Percentiles rank a stretch among this genome's conserved stretches.
Conservation (phyloP, 1,139 yeast species). For the Oligophagozyma castellii region DNA sequence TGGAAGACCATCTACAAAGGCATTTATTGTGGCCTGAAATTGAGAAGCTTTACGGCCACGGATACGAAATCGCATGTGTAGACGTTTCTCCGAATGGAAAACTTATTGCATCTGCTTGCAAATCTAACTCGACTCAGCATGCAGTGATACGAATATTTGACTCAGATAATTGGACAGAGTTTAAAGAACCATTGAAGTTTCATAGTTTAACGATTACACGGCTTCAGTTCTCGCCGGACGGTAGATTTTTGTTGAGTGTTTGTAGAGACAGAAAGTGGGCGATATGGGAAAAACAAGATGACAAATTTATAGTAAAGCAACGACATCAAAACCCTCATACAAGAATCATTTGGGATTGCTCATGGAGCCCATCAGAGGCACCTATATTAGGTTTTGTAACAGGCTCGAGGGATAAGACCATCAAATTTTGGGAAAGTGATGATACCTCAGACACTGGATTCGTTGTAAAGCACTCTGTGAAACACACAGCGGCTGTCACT, state of each 20-base stretch:
- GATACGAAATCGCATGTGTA: slow-evolving; percentile 79
- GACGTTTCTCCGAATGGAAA: slow-evolving; percentile 56
- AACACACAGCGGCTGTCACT: slow-evolving; percentile 49
- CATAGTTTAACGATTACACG: slow-evolving; percentile 83
- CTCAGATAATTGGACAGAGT: slow-evolving; percentile 47
- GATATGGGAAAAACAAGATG: slow-evolving; percentile 50
- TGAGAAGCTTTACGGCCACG: slow-evolving; percentile 93
- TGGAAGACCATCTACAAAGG: slow-evolving; percentile 82
- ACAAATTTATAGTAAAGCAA: slow-evolving; percentile 30
- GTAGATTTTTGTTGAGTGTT: slow-evolving; percentile 57
- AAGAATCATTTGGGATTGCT: slow-evolving; percentile 91
- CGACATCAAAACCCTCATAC: slow-evolving; percentile 64
- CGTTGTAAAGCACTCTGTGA: slow-evolving; percentile 22
- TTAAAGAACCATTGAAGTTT: slow-evolving; percentile 35
- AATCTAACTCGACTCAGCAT: slow-evolving; percentile 70
- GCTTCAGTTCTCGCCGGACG: slow-evolving; percentile 61
- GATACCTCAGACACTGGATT: slow-evolving; percentile 13
- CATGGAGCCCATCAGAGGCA: slow-evolving; percentile 49
- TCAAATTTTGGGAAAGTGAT: slow-evolving; percentile 53
- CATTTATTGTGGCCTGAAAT: slow-evolving; percentile 90
- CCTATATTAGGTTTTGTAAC: slow-evolving; percentile 45
- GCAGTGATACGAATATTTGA: slow-evolving; percentile 75
- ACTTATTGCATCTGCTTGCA: slow-evolving; percentile 79
- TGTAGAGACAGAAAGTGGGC: slow-evolving; percentile 85
- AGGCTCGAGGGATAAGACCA: slow-evolving; percentile 72